Conservation (phyloP, 495 filamentous ascomycete species). For the Umbilicaria muhlenbergii region DNA sequence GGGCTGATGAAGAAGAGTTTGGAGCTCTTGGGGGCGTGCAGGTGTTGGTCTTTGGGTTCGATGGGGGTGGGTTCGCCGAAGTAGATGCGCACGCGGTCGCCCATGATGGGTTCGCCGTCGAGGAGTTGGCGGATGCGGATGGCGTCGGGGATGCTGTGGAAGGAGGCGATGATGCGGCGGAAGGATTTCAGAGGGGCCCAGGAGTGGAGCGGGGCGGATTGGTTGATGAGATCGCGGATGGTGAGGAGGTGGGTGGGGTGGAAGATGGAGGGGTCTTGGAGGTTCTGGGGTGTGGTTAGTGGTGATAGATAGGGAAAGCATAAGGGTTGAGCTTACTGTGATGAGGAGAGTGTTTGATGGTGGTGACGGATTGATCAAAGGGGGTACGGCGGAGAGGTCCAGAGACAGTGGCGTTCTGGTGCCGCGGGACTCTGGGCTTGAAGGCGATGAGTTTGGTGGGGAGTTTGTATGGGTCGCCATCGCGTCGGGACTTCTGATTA, state of each 20-base stretch:
- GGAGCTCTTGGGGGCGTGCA: slow-evolving; percentile 66
- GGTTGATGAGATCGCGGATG: slow-evolving; percentile 55
- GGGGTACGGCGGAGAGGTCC: slow-evolving; percentile 67
- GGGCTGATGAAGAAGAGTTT: slow-evolving; percentile 97
- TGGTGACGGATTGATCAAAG: slow-evolving; percentile 60
- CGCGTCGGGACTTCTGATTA: too few relatives aligned
- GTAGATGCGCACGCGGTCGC: slow-evolving; percentile 57
- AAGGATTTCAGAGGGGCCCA: slow-evolving; percentile 89
- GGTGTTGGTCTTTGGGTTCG: slow-evolving; percentile 41
- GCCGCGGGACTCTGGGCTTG: background rate
- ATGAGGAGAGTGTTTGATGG: slow-evolving; percentile 92
- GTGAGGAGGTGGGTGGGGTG: slow-evolving; percentile 53
- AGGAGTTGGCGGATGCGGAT: slow-evolving; percentile 55
- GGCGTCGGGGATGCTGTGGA: slow-evolving; percentile 56
- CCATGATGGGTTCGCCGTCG: slow-evolving; percentile 54
- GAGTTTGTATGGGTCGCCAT: background rate
- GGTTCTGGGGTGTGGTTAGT: slow-evolving; percentile 34
- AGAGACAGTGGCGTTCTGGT: slow-evolving; percentile 48
- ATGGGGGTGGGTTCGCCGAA: slow-evolving; percentile 70
- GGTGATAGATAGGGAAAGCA: background rate
- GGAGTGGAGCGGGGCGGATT: slow-evolving; percentile 56
- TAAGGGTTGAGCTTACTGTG: slow-evolving; percentile 29
- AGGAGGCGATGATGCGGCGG: slow-evolving; percentile 82
- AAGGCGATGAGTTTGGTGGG: slow-evolving; percentile 4
- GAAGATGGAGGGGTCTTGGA: slow-evolving; percentile 67